phyloP scores from a whole-genome alignment of 2,329 filamentous ascomycete genomes.

The Trichothecium sympodiale region DNA sequence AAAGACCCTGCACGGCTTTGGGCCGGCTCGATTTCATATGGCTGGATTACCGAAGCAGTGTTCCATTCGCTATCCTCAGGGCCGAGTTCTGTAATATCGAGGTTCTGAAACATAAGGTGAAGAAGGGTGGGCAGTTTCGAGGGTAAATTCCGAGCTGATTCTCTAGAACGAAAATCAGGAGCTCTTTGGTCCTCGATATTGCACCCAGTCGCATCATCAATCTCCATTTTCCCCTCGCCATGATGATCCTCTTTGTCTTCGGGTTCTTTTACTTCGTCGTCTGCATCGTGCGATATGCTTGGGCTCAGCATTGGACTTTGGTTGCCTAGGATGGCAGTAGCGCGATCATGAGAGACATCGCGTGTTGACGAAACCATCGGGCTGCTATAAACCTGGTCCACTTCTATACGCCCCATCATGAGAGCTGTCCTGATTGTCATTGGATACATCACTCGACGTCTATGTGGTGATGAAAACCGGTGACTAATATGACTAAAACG shows the following conservation, averaged over 20 bases:
- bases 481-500: too few relatives aligned
- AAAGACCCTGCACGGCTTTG: slow-evolving; percentile 28
- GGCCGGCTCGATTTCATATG: slow-evolving; percentile 35
- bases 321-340: too few relatives aligned
- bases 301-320: too few relatives aligned
- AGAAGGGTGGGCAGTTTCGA: neutral
- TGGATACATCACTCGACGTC: too few relatives aligned
- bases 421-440: too few relatives aligned
- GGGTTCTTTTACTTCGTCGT: slow-evolving; percentile 8
- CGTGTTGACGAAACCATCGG: too few relatives aligned
- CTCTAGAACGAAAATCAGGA: neutral
- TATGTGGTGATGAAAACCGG: too few relatives aligned
- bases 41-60: slow-evolving; percentile 28
- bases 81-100: slow-evolving; percentile 36
- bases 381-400: neutral
- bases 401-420: neutral
- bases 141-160: neutral
- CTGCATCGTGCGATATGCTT: slow-evolving; percentile 4
- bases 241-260: slow-evolving; percentile 1
- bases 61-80: slow-evolving; percentile 33
- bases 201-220: slow-evolving; percentile 5
- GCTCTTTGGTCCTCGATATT: slow-evolving; percentile 4
- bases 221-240: slow-evolving; percentile 11
- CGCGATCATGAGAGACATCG: too few relatives aligned
- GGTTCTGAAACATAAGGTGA: slow-evolving; percentile 7